A percentile compares a stretch with the other conserved stretches of the same genome.
phyloP scores from a whole-genome alignment of 2,329 filamentous ascomycete species.

The Aspergillus ruber region DNA sequence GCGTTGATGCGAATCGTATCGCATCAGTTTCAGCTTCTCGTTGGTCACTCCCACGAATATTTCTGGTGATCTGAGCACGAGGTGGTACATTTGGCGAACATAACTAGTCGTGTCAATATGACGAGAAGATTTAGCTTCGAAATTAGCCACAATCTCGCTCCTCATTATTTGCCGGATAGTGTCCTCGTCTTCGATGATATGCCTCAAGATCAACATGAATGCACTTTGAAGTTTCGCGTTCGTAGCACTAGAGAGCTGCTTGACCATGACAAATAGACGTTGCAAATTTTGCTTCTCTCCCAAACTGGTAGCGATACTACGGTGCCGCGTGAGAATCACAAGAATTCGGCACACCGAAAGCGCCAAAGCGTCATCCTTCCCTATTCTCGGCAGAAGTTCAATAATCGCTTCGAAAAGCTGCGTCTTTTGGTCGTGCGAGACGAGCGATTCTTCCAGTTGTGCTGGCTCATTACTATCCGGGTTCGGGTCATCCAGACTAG shows the following conservation, averaged over 20 bases:
- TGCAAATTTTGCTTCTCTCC: constrained; percentile 86
- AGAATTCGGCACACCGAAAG: constrained; percentile 76
- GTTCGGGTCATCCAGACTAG: constrained; percentile 41
- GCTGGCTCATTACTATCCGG: constrained; percentile 52
- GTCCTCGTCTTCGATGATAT: constrained; percentile 90
- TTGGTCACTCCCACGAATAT: constrained; percentile 83
- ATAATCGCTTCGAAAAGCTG: constrained; percentile 70
- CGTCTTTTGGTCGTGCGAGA: constrained; percentile 61
- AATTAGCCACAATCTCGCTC: constrained; percentile 74
- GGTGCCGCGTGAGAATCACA: constrained; percentile 77
- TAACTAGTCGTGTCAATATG: constrained; percentile 65
- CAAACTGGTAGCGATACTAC: constrained; percentile 62
- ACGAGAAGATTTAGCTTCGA: constrained; percentile 55
- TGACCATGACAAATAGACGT: constrained; percentile 88
- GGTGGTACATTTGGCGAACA: constrained; percentile 67
- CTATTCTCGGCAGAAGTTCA: constrained; percentile 75
- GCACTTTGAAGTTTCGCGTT: constrained; percentile 67
- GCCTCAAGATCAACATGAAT: constrained; percentile 80
- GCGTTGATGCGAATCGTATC: constrained; percentile 53
- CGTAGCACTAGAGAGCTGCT: constrained; percentile 75
- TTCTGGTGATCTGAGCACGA: constrained; percentile 73
- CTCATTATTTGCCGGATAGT: constrained; percentile 88
- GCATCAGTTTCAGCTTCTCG: constrained; percentile 69
- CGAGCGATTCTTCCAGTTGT: constrained; percentile 53
- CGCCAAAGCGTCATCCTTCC: constrained; percentile 79